Evolutionary conservation across 352 stramenopile species (phyloP).

Genomic region (Proteromonas lacertae): DNA sequence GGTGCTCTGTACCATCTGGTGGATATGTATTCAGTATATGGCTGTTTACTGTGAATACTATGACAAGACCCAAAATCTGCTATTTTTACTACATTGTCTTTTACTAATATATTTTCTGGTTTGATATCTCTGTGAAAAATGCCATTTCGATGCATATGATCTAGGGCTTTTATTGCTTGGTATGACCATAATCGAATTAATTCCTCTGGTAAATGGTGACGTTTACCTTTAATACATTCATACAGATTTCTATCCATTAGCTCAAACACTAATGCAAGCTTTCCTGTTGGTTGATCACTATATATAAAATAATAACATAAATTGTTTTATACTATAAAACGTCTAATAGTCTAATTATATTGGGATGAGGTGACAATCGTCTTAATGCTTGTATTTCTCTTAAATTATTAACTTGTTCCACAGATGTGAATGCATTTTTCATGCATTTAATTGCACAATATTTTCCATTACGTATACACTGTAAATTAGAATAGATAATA

Average conservation of each 20-base stretch:
- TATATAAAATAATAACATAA: constrained; percentile 2
- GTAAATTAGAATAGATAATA: constrained; percentile 18
- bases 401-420: constrained; percentile 78
- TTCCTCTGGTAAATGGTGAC: constrained; percentile 31
- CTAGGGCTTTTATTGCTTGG: constrained; percentile 62
- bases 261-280: constrained; percentile 73
- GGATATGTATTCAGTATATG: constrained; percentile 82
- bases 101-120: constrained; percentile 70
- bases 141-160: constrained; percentile 79
- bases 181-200: constrained; percentile 32
- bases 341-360: constrained; percentile 75
- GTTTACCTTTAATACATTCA: constrained; percentile 50
- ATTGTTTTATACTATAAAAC: too few species aligned
- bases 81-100: constrained; percentile 29
- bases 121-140: constrained; percentile 88
- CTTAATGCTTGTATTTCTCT: constrained; percentile 69
- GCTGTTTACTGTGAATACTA: constrained; percentile 68
- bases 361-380: constrained; percentile 51
- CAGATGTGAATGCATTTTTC: constrained; percentile 75
- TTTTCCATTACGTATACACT: constrained; percentile 62
- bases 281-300: constrained; percentile 32
- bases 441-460: constrained; percentile 91
- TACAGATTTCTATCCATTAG: constrained; percentile 81
- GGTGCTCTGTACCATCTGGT: constrained; percentile 71
- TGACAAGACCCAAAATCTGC: constrained; percentile 71